Evolutionary conservation across 805 yeast species (phyloP).

Genomic region (Wickerhamomyces subpelliculosus): DNA sequence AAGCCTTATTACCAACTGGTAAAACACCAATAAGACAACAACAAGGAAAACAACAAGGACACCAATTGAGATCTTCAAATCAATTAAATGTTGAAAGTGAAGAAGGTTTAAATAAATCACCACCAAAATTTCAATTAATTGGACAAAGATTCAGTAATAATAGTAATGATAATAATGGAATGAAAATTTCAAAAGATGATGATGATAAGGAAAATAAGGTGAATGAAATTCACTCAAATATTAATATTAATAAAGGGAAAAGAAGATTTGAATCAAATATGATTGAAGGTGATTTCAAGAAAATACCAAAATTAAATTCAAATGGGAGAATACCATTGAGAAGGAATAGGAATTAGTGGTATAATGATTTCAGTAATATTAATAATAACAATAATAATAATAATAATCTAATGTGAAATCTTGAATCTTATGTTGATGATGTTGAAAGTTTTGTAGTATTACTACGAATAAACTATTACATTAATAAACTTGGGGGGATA

Average conservation of each 20-base stretch:
- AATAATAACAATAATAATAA: no score
- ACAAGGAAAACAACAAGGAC: slow-evolving; percentile 11
- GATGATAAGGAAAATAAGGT: no score
- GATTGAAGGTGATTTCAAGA: not conserved
- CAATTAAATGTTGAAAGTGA: slow-evolving; percentile 1
- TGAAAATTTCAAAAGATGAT: not conserved
- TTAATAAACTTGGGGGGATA: no score
- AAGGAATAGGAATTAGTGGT: not conserved
- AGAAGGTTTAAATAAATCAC: slow-evolving; percentile 6
- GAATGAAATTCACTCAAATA: no score
- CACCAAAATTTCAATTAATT: slow-evolving; percentile 22
- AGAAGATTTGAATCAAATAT: not conserved
- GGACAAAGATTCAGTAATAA: slow-evolving; percentile 17
- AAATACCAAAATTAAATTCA: not conserved
- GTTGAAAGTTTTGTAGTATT: no score
- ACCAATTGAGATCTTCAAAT: no score
- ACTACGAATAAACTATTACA: no score
- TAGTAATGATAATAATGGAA: slow-evolving; percentile 5
- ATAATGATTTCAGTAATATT: no score
- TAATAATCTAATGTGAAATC: no score
- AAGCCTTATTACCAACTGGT: slow-evolving; percentile 21
- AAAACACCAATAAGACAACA: slow-evolving; percentile 22
- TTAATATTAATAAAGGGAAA: no score
- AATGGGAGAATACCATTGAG: not conserved
- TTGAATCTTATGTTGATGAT: no score